phyloP scores from a whole-genome alignment of 2,329 filamentous ascomycete genomes.

The Nemania serpens region DNA sequence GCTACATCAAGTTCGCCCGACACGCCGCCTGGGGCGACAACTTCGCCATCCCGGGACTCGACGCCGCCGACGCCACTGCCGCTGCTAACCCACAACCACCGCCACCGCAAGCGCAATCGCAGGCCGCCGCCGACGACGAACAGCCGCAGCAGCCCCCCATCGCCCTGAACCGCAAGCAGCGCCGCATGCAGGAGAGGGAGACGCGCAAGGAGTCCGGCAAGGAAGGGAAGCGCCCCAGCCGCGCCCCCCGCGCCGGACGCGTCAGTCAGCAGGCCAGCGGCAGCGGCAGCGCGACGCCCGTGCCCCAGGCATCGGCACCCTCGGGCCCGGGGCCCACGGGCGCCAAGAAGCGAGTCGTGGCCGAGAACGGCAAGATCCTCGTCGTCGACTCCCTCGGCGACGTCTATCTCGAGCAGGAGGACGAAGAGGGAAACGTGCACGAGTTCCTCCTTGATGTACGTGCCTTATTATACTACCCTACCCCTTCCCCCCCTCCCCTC shows the following conservation, averaged over 20 bases:
- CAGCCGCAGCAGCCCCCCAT: conserved; percentile 48
- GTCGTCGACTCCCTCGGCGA: conserved; percentile 91
- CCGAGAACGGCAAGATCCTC: conserved; percentile 93
- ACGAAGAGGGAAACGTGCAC: conserved; percentile 80
- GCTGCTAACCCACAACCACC: conserved; percentile 50
- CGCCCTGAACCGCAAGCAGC: conserved; percentile 81
- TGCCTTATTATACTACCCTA: conserved; percentile 38
- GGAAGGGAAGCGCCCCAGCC: conserved; percentile 53
- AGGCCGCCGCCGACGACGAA: conserved; percentile 50
- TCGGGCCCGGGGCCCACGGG: conserved; percentile 66
- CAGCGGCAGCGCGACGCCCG: conserved; percentile 58
- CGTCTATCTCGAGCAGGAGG: conserved; percentile 91
- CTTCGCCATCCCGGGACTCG: conserved; percentile 70
- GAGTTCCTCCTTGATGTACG: conserved; percentile 89
- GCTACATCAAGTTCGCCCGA: conserved; percentile 88
- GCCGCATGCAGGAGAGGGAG: conserved; percentile 86
- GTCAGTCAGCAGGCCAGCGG: conserved; percentile 48
- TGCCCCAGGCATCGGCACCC: conserved; percentile 53
- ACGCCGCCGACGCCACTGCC: conserved; percentile 47
- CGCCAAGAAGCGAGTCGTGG: conserved; percentile 83
- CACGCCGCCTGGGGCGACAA: conserved; percentile 90
- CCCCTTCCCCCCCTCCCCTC: not conserved
- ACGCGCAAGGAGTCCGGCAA: conserved; percentile 70
- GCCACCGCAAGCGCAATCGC: conserved; percentile 48
- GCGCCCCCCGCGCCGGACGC: conserved; percentile 37